These are phyloP conservation scores for Toxicodendron radicans DNA, from an alignment of 345 rosid genomes.

Conservation along the genomic window DNA sequence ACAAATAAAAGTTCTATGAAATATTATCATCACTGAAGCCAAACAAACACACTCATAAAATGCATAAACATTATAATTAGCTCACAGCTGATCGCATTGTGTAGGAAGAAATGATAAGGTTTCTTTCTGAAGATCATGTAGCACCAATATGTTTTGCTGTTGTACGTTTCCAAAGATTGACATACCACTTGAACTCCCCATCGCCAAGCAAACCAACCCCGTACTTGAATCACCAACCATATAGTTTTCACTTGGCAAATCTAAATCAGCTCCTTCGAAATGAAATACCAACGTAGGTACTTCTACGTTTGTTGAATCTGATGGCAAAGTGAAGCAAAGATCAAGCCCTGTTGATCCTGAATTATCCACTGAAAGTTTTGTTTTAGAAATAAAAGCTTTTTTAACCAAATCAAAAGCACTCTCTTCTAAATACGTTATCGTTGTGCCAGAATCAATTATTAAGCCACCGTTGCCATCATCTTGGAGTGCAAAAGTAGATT, in stretches of 20 bases:
- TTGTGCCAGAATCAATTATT: constrained; percentile 90
- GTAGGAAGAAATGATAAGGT: constrained; percentile 69
- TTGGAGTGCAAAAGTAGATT: constrained; percentile 61
- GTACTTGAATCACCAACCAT: constrained; percentile 61
- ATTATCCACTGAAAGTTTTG: constrained; percentile 47
- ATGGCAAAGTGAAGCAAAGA: constrained; percentile 70
- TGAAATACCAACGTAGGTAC: constrained; percentile 68
- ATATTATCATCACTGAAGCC: not conserved
- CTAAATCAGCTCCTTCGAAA: constrained; percentile 72
- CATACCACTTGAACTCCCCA: constrained; percentile 81
- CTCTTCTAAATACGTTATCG: constrained; percentile 71
- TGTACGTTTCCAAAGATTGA: constrained; percentile 93
- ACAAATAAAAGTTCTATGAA: too few relatives aligned
- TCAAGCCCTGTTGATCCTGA: constrained; percentile 73
- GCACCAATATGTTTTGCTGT: constrained; percentile 76
- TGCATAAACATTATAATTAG: not conserved
- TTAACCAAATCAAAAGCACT: constrained; percentile 49
- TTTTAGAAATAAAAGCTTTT: constrained; percentile 51
- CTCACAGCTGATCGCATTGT: constrained; percentile 59
- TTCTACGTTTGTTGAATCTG: constrained; percentile 29
- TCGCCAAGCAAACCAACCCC: constrained; percentile 78
- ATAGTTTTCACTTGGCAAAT: constrained; percentile 79
- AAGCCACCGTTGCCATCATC: constrained; percentile 86
- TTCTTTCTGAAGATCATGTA: constrained; percentile 66
- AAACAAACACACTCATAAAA: not conserved